Evolutionary conservation across 2,329 filamentous ascomycete genomes (phyloP).

Genomic region (Stachybotrys echinatus): DNA sequence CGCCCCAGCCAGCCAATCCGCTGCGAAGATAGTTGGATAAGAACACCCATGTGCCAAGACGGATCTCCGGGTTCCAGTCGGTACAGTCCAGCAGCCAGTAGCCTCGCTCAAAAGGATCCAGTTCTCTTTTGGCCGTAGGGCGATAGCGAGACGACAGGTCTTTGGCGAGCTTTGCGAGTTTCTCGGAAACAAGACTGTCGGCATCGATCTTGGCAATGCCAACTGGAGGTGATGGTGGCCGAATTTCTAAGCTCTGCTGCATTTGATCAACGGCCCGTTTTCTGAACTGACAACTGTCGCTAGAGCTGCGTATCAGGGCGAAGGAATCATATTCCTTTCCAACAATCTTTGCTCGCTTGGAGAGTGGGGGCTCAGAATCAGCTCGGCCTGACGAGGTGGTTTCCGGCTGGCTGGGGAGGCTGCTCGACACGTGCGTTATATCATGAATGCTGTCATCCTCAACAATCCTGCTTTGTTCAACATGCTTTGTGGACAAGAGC

Average conservation of each 20-base stretch:
- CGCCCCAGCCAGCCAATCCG: slow-evolving; percentile 62
- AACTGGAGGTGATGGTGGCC: slow-evolving; percentile 47
- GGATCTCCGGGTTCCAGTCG: slow-evolving; percentile 43
- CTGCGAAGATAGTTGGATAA: slow-evolving; percentile 54
- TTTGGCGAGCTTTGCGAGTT: slow-evolving; percentile 45
- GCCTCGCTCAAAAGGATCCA: slow-evolving; percentile 63
- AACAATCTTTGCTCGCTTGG: slow-evolving; percentile 18
- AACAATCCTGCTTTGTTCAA: slow-evolving; percentile 4
- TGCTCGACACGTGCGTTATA: slow-evolving; percentile 27
- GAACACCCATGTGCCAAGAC: slow-evolving; percentile 55
- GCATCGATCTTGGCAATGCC: slow-evolving; percentile 39
- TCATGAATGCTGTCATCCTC: slow-evolving; percentile 9
- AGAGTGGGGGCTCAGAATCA: slow-evolving; percentile 23
- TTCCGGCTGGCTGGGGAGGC: slow-evolving; percentile 12
- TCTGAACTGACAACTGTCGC: slow-evolving; percentile 19
- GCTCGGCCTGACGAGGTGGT: slow-evolving; percentile 13
- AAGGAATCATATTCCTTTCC: slow-evolving; percentile 6
- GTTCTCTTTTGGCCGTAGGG: slow-evolving; percentile 28
- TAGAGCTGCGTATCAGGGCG: slow-evolving; percentile 19
- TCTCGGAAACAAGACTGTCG: slow-evolving; percentile 49
- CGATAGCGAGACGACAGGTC: slow-evolving; percentile 48
- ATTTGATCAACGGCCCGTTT: slow-evolving; percentile 10
- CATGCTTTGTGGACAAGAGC: not conserved
- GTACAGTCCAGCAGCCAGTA: slow-evolving; percentile 66
- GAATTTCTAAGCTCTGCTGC: slow-evolving; percentile 40